Conservation (phyloP, 2,329 filamentous ascomycete species). For the Scedosporium apiospermum region DNA sequence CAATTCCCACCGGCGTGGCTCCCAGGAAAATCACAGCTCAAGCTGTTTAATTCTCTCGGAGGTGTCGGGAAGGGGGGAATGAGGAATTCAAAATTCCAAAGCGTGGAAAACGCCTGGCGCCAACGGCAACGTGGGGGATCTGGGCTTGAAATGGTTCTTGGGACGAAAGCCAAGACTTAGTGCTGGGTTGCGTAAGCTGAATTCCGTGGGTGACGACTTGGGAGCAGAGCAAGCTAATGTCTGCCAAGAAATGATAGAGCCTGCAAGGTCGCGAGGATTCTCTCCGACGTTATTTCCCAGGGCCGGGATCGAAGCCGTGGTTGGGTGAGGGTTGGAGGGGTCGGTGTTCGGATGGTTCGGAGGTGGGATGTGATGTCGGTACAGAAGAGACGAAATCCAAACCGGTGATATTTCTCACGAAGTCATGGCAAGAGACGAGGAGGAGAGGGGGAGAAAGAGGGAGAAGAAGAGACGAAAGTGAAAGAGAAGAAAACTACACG, state of each 20-base stretch:
- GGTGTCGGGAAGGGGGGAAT: too few species aligned
- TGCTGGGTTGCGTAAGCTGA: background rate
- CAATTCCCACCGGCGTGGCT: too few species aligned
- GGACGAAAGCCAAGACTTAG: background rate
- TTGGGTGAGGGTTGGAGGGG: background rate
- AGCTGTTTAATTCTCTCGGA: too few species aligned
- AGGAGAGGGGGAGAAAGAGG: background rate
- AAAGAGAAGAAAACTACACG: too few species aligned
- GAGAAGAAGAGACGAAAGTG: background rate
- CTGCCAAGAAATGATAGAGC: background rate
- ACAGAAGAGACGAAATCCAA: background rate
- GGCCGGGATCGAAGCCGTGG: background rate
- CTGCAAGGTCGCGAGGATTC: too few species aligned
- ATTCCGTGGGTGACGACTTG: background rate
- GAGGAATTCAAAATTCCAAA: too few species aligned
- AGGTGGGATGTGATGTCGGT: background rate
- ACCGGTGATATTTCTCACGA: background rate
- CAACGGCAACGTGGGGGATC: too few species aligned
- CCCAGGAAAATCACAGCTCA: too few species aligned
- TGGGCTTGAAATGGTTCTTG: background rate
- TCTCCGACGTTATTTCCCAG: background rate
- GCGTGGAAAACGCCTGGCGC: too few species aligned
- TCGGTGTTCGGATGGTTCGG: background rate
- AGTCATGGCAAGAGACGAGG: background rate
- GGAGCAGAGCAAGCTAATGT: constrained; percentile 1